Evolutionary conservation across 2,329 filamentous ascomycete genomes (phyloP), one percentile per base, ranked within the genome.

Genomic region (Neonectria faginata): DNA sequence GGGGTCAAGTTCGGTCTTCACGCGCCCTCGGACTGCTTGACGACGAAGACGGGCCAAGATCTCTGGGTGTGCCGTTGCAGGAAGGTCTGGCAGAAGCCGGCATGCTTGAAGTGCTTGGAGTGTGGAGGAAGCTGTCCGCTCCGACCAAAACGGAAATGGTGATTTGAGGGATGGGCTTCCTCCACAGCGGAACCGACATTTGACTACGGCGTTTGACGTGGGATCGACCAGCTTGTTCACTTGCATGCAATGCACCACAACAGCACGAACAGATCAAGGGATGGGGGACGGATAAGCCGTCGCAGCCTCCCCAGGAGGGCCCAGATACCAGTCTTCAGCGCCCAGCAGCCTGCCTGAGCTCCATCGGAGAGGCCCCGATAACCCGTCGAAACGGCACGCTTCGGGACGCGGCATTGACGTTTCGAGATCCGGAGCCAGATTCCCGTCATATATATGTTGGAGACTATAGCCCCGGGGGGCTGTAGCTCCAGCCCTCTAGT

Each of bases 51-150:
- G 2, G 75, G 77, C 1, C 76, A 78, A 51, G 77, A 79, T 55
- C 74, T 81, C 16, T 82, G 79, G 79, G 74, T 82, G 9, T 82
- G 80, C 68, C 73, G 67, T 14, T 82, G 80, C 63, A 74, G 74
- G 20, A 70, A 68, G 48, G 75, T 81, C 18, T 79, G 78, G 76
- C 75, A 75, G 39, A 81, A 80, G 64, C 77, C 78, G 0, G 69
- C 67, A 10, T 78, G 74, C 62, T 66, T 79, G 12, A 73, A 74
- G 44, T 81, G 80, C 59, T 74, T 77, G 14, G 69, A 77, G 42
- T 81, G 79, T 63, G 68, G 70, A 22, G 73, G 70, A 22, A 74
- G 75, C 62, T 81, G 79, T 50, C 79, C 79, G 5, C 68, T 80
- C 12, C 73, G 77, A 58, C 77, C 78, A 14, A 75, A 75, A 62